Conservation (phyloP, 2,329 filamentous ascomycete species). For the Fusarium gaditjirri region DNA sequence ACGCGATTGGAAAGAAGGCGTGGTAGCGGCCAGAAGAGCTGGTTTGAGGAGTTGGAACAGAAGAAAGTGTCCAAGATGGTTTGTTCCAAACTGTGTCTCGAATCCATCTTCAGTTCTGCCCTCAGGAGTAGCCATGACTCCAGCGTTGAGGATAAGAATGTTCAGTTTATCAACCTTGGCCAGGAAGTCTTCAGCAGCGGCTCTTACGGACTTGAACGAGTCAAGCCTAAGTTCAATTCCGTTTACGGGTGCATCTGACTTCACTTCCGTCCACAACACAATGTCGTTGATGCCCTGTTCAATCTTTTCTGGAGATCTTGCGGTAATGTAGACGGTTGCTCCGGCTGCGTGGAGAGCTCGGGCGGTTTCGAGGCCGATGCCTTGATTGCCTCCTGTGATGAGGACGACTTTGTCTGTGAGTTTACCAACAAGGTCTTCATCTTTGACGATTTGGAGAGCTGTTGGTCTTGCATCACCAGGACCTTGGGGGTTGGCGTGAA, state of each 20-base stretch:
- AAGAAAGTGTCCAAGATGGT: slow-evolving; percentile 45
- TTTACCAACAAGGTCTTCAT: background rate
- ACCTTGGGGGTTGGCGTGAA: background rate
- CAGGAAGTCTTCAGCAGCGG: background rate
- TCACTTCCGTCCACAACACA: background rate
- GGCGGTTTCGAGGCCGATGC: slow-evolving; percentile 9
- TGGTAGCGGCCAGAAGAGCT: slow-evolving; percentile 52
- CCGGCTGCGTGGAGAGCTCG: slow-evolving; percentile 7
- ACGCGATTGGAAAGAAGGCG: slow-evolving; percentile 54
- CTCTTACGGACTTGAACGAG: slow-evolving; percentile 1
- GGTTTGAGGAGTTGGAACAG: slow-evolving; percentile 54
- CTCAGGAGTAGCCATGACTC: slow-evolving; percentile 23
- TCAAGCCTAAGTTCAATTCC: slow-evolving; percentile 1
- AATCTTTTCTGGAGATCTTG: slow-evolving; percentile 1
- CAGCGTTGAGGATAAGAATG: slow-evolving; percentile 15
- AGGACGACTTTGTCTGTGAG: background rate
- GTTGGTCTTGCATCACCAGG: slow-evolving; percentile 31
- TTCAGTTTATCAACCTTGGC: background rate
- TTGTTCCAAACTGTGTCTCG: slow-evolving; percentile 43
- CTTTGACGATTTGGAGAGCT: slow-evolving; percentile 16
- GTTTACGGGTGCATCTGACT: background rate
- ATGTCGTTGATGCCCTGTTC: slow-evolving; percentile 9
- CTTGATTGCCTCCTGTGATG: slow-evolving; percentile 26
- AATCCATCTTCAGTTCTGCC: slow-evolving; percentile 23
- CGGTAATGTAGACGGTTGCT: slow-evolving; percentile 2